Evolutionary conservation across 1,284 basidiomycete species (phyloP).

Genomic region (Blastosporella zonata): DNA sequence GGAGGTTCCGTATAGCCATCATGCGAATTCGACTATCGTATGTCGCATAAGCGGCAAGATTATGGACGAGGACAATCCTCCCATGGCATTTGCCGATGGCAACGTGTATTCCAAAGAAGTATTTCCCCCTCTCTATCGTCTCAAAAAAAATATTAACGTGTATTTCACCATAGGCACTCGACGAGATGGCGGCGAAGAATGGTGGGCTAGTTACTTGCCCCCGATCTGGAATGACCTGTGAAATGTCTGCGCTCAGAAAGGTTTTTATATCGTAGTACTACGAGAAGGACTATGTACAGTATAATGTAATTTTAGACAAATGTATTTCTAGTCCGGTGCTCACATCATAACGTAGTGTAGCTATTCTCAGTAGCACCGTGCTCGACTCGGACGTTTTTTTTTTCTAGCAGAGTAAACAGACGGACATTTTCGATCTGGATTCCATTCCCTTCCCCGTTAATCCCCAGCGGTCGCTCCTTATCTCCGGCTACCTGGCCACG

Average conservation of each 20-base stretch:
- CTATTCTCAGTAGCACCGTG: too few relatives aligned
- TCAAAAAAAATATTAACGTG: neutral
- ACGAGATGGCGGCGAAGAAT: conserved; percentile 80
- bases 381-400: too few relatives aligned
- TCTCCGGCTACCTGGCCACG: too few relatives aligned
- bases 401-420: too few relatives aligned
- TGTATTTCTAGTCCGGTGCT: neutral
- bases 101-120: conserved; percentile 92
- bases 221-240: conserved; percentile 63
- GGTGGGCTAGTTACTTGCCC: conserved; percentile 80
- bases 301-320: neutral
- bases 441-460: too few relatives aligned
- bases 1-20: conserved; percentile 91
- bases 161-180: conserved; percentile 58
- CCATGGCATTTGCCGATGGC: conserved; percentile 90
- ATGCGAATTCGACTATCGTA: conserved; percentile 93
- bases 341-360: conserved; percentile 1
- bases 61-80: conserved; percentile 92
- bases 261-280: conserved; percentile 73
- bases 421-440: neutral
- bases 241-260: conserved; percentile 72
- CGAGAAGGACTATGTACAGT: neutral
- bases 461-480: too few relatives aligned
- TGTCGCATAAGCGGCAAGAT: conserved; percentile 89
- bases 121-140: conserved; percentile 11